Evolutionary conservation across 2,329 filamentous ascomycete genomes (phyloP).

Genomic region (Aspergillus sergii): DNA sequence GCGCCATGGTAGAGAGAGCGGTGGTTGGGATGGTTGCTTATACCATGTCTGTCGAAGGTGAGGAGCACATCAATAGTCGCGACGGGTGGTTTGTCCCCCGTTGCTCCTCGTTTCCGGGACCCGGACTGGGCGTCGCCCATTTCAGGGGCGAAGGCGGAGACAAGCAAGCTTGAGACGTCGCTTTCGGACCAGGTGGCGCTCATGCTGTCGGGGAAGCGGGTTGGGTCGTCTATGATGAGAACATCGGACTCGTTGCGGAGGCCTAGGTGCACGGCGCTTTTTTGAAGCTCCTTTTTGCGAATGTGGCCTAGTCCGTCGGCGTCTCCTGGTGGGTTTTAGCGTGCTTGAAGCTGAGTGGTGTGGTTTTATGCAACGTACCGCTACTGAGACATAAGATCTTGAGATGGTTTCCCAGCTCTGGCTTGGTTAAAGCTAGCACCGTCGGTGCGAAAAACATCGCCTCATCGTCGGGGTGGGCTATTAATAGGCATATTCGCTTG

Average conservation of each 20-base stretch:
- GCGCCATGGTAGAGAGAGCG: conserved; percentile 85
- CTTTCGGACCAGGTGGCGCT: conserved; percentile 72
- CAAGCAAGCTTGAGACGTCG: conserved; percentile 71
- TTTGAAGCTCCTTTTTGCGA: conserved; percentile 78
- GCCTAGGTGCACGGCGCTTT: conserved; percentile 77
- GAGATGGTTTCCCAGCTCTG: conserved; percentile 81
- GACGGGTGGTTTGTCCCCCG: conserved; percentile 42
- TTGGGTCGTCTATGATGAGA: conserved; percentile 77
- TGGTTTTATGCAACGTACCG: conserved; percentile 52
- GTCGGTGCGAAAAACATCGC: conserved; percentile 99
- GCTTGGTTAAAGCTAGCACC: conserved; percentile 78
- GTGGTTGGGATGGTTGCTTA: conserved; percentile 93
- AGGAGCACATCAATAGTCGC: conserved; percentile 76
- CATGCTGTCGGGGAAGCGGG: conserved; percentile 87
- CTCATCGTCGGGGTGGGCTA: conserved; percentile 97
- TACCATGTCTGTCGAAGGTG: conserved; percentile 82
- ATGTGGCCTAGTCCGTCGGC: conserved; percentile 84
- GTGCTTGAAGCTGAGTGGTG: not conserved
- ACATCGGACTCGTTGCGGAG: conserved; percentile 75
- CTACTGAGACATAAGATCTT: conserved; percentile 92
- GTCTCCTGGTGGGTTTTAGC: conserved; percentile 56
- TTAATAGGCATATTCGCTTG: conserved; percentile 88
- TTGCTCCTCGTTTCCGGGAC: conserved; percentile 38
- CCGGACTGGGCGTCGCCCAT: conserved; percentile 39
- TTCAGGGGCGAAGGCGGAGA: conserved; percentile 72